Evolutionary conservation across 169 alveolate genomes (phyloP).

Genomic region (Blepharisma undulans): DNA sequence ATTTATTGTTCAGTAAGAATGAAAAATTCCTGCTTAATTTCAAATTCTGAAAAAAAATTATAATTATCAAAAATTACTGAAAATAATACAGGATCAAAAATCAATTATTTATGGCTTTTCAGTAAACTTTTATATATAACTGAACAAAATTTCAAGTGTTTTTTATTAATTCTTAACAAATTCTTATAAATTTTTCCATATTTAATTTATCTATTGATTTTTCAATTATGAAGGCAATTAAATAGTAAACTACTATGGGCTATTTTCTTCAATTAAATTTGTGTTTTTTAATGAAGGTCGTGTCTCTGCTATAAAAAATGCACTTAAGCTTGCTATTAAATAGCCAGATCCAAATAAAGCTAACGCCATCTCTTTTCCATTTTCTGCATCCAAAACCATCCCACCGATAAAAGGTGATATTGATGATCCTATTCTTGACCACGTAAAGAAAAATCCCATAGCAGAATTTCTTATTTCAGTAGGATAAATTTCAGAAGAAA

Average conservation of each 20-base stretch:
- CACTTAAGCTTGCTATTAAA: neutral
- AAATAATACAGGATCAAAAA: too few relatives aligned
- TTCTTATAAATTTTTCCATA: neutral
- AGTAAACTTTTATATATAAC: too few relatives aligned
- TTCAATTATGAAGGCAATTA: neutral
- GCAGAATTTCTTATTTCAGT: slow-evolving; percentile 22
- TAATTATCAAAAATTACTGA: too few relatives aligned
- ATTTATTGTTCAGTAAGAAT: too few relatives aligned
- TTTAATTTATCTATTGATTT: too few relatives aligned
- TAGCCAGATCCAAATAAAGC: neutral
- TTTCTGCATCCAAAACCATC: neutral
- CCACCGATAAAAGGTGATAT: slow-evolving; percentile 23
- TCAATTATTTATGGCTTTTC: too few relatives aligned
- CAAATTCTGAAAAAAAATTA: too few relatives aligned
- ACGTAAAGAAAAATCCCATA: neutral
- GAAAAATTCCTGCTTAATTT: neutral
- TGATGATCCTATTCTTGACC: neutral
- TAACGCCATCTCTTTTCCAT: neutral
- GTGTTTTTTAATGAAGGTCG: neutral
- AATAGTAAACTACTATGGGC: neutral
- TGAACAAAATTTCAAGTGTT: too few relatives aligned
- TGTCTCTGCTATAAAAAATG: neutral
- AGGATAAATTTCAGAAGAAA: slow-evolving; percentile 22
- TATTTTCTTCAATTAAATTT: neutral
- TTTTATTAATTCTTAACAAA: neutral